A percentile compares a stretch with the other conserved stretches of the same genome.
phyloP scores from a whole-genome alignment of 768 basidiomycete species.

The Suillus paluster region DNA sequence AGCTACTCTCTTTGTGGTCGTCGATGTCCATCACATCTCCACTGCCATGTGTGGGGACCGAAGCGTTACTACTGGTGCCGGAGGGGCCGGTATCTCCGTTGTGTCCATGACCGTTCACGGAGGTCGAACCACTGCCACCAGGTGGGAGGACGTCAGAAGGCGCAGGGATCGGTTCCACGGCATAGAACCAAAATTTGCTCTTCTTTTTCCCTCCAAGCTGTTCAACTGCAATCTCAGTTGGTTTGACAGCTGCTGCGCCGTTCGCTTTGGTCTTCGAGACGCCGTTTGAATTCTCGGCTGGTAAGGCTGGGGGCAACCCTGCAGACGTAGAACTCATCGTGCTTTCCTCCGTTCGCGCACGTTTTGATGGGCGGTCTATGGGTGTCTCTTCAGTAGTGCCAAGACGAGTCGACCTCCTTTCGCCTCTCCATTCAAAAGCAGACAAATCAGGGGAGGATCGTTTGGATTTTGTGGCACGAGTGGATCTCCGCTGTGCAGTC shows the following conservation, averaged over 20 bases:
- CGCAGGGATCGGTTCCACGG: constrained; percentile 69
- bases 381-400: constrained; percentile 58
- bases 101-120: constrained; percentile 27
- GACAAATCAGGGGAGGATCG: constrained; percentile 54
- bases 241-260: constrained; percentile 70
- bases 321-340: constrained; percentile 54
- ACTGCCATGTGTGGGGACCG: constrained; percentile 3
- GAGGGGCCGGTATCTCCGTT: constrained; percentile 11
- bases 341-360: constrained; percentile 81
- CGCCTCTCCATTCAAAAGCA: constrained; percentile 69
- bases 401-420: constrained; percentile 71
- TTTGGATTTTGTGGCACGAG: constrained; percentile 55
- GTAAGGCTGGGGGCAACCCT: constrained; percentile 33
- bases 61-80: constrained; percentile 15
- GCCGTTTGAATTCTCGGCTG: constrained; percentile 27
- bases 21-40: constrained; percentile 29
- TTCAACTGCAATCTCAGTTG: constrained; percentile 76
- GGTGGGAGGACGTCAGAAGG: constrained; percentile 24
- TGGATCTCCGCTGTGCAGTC: constrained; percentile 54
- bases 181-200: constrained; percentile 90
- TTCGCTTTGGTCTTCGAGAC: constrained; percentile 54
- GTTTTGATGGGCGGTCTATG: constrained; percentile 61
- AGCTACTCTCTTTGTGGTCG: constrained; percentile 18
- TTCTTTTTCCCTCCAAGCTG: constrained; percentile 80
- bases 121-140: constrained; percentile 19